phyloP scores from a whole-genome alignment of 2,329 filamentous ascomycete genomes.

The Colletotrichum sp. region DNA sequence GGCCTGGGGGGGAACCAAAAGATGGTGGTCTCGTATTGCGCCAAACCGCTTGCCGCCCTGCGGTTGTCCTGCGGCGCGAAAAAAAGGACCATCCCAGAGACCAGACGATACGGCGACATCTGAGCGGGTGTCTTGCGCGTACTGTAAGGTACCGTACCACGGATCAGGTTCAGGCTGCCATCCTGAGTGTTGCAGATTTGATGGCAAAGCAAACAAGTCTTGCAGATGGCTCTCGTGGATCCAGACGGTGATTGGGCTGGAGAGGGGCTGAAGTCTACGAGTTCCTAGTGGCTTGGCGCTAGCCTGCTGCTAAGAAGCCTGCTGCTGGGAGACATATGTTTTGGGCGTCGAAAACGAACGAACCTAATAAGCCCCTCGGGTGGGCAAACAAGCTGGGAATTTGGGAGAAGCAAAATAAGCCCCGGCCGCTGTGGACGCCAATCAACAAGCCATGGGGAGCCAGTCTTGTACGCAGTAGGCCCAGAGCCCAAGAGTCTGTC shows the following conservation, averaged over 20 bases:
- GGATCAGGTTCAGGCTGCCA: not conserved
- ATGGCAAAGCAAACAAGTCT: not conserved
- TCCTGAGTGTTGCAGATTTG: slow-evolving; percentile 7
- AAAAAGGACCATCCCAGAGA: not conserved
- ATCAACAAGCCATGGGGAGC: not conserved
- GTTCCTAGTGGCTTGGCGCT: slow-evolving; percentile 14
- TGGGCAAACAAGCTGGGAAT: not conserved
- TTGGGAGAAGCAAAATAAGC: not conserved
- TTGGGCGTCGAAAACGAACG: not conserved
- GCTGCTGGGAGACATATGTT: not conserved
- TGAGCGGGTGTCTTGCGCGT: not conserved
- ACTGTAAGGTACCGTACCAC: not conserved
- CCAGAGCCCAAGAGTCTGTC: not conserved
- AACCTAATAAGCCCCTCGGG: not conserved
- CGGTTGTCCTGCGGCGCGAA: not conserved
- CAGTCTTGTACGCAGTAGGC: not conserved
- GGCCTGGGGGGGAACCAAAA: not conserved
- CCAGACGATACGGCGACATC: not conserved
- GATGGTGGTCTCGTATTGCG: not conserved
- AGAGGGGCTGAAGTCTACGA: not conserved
- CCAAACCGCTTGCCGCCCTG: not conserved
- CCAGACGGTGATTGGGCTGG: not conserved
- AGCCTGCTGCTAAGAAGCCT: not conserved
- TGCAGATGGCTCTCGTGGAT: not conserved
- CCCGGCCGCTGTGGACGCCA: not conserved